Evolutionary conservation across 2,329 filamentous ascomycete species (phyloP), one percentile per base, ranked within the genome.

Genomic region (Truncatella angustata): DNA sequence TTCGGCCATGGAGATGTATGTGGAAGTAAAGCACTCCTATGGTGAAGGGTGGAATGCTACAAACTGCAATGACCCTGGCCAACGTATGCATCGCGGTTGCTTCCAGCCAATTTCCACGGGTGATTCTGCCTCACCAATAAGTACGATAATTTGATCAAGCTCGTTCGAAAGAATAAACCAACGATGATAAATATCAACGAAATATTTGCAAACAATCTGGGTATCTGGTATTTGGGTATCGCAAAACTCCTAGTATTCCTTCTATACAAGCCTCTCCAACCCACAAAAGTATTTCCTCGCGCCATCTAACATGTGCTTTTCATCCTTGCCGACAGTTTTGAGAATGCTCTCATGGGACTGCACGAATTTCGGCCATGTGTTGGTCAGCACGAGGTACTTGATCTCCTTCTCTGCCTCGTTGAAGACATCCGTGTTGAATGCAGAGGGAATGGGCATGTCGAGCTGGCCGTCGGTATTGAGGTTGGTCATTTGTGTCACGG

Each of bases 361-460:
- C 45, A 66, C 58, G 37, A 65, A 66, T 52, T 63, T 66, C 30
- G 63, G 63, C 63, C 63, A 66, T 0, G 63, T 66, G 51, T 66
- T 66, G 18, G 63, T 65, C 30, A 66, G 56, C 4, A 66, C 58
- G n/a, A 62, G 54, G 43, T 62, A 60, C 56, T 62, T 62, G 52
- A 62, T 58, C 47, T 60, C 56, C 26, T 48, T 51, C 48, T 60
- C 57, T 26, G 54, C 58, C 9, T 47, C 46, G 37, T 60, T 54
- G 40, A 60, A 60, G 6, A 58, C 53, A 10, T 30, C n/a, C 6
- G 46, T 42, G 42, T 37, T 42, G 46, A 56, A 56, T 5, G 18
- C 30, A 35, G 36, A 50, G 24, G 50, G 54, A 11, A 53, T 42
- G 18, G 35, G 16, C 4, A 54, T 43, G 23, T 54, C 54, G 16